Percentiles rank a stretch among this genome's conserved stretches.
Evolutionary conservation across 225 moss, liverwort and hornwort species (phyloP).

Genomic region (Neckera pumila): DNA sequence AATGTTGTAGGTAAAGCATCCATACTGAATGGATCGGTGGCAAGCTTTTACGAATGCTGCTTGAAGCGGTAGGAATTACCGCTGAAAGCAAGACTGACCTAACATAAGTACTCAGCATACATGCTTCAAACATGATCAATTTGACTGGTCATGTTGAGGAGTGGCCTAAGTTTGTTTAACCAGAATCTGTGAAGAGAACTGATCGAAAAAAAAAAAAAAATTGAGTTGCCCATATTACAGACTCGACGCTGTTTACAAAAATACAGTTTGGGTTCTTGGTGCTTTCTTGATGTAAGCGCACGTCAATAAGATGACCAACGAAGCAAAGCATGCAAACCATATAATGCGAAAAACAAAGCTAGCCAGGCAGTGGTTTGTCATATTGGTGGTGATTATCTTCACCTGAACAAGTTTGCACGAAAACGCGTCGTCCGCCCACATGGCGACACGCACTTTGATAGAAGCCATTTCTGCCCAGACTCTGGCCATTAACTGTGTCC

Average conservation of each 20-base stretch:
- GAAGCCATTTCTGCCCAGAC: conserved; percentile 29
- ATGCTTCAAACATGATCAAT: neutral
- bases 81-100: no score
- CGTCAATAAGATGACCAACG: neutral
- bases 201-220: no score
- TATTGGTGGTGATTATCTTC: no score
- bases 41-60: neutral
- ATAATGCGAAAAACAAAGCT: neutral
- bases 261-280: neutral
- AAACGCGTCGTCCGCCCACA: conserved; percentile 79
- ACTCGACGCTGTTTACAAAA: neutral
- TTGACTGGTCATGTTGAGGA: neutral
- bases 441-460: conserved; percentile 40
- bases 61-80: neutral
- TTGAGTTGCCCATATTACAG: neutral
- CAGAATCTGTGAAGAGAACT: no score
- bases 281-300: neutral
- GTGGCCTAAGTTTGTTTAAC: no score
- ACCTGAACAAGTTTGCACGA: conserved; percentile 83
- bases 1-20: neutral
- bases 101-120: no score
- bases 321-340: neutral
- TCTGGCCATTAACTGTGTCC: conserved; percentile 68
- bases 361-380: neutral
- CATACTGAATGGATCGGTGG: neutral